Base-by-base conservation (phyloP, 2,329 filamentous ascomycete genomes). In the Phaeoacremonium minimum region DNA sequence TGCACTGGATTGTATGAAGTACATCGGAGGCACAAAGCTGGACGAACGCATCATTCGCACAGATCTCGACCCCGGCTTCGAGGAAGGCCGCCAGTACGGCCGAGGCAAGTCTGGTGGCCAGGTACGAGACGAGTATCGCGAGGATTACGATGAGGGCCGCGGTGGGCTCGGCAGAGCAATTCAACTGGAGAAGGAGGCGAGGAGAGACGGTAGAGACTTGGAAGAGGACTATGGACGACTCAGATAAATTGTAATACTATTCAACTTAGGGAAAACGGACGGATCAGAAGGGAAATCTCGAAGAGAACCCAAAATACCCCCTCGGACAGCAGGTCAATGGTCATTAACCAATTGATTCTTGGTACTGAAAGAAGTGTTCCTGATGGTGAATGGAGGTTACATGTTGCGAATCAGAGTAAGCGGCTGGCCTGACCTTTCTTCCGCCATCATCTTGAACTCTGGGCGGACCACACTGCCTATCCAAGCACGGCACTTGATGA, bases 1-100 rank as follows among this genome's bases (percentile, higher is more conserved):
- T 61, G 93, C 93, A 7, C 75, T 98, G 33, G 93, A 98, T 61
- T 97, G 91, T 65, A 83, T 98, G 82, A 98, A 97, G 67, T 98
- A 97, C 60, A 84, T 98, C 53, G 93, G 93, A 38, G 93, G 93
- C 40, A 98, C 93, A 22, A 98, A 98, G 70, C 77, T 98, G 31
- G 93, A 98, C 61, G 93, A 98, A 73, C 83, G 93, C 51, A 84
- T 98, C 56, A 96, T 98, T 56, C 77, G 93, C 42, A 95, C 91
- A 16, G 93, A 98, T 67, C 64, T 97, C 33, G 93, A 98, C 56
- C 90, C 94, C 19, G 93, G 93, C 3, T 98, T 98, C 51, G 82
- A 90, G 49, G 93, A 98, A 68, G 93, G 93, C 6, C 79, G 93
- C 42, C 93, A 98, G 67, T 98, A 96, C 60, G 93, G 89, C 44